Conservation (phyloP, 2,329 filamentous ascomycete species). For the Ceratocystis destructans region DNA sequence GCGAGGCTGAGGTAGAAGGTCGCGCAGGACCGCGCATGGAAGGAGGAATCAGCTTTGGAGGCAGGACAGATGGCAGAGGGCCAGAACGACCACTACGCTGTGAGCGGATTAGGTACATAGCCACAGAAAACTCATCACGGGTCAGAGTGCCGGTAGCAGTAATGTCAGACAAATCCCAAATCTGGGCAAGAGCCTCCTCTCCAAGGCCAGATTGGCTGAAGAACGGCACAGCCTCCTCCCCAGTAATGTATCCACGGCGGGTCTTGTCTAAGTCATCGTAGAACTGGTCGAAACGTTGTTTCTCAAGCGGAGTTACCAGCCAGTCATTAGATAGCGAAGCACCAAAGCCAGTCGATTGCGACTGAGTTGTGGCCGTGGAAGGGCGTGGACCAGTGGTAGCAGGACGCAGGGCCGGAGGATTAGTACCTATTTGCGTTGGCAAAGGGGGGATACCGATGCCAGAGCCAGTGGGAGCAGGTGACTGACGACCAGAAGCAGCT, state of each 20-base stretch:
- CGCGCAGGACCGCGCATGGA: constrained; percentile 56
- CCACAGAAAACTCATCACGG: constrained; percentile 86
- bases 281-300: constrained; percentile 73
- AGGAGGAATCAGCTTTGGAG: constrained; percentile 70
- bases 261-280: constrained; percentile 73
- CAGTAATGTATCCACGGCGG: constrained; percentile 71
- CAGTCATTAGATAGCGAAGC: constrained; percentile 45
- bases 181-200: constrained; percentile 79
- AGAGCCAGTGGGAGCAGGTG: constrained; percentile 34
- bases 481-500: constrained; percentile 61
- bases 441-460: constrained; percentile 30
- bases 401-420: constrained; percentile 42
- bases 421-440: constrained; percentile 68
- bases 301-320: constrained; percentile 71
- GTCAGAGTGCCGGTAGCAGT: constrained; percentile 75
- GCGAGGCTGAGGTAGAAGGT: constrained; percentile 35
- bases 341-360: constrained; percentile 26
- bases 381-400: constrained; percentile 36
- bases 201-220: constrained; percentile 83
- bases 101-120: constrained; percentile 91
- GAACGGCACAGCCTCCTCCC: constrained; percentile 87
- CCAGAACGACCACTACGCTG: constrained; percentile 61
- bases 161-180: constrained; percentile 95
- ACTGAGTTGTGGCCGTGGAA: constrained; percentile 29
- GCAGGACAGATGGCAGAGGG: constrained; percentile 59